phyloP scores from a whole-genome alignment of 2,329 filamentous ascomycete species.

The Trichoderma oligosporum region DNA sequence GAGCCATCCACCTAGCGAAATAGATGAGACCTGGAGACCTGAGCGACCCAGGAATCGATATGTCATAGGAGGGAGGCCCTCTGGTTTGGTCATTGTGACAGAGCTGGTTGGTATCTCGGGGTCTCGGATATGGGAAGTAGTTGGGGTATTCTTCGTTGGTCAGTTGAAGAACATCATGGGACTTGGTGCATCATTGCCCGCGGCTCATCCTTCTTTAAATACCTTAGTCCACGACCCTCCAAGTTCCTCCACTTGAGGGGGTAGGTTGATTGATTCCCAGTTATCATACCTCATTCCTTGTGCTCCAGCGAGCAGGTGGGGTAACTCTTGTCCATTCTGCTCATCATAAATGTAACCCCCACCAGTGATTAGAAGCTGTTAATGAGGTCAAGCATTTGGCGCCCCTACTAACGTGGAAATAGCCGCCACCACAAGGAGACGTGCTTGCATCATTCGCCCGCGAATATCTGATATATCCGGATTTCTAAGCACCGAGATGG shows the following conservation, averaged over 20 bases:
- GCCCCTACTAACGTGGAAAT: not conserved
- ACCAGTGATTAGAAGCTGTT: not conserved
- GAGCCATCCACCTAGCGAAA: constrained; percentile 68
- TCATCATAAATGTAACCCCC: not conserved
- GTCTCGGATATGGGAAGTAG: too few species aligned
- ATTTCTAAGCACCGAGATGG: constrained; percentile 13
- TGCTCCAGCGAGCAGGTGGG: not conserved
- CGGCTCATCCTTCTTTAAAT: not conserved
- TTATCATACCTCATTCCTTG: not conserved
- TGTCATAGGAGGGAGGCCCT: constrained; percentile 54
- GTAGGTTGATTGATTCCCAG: not conserved
- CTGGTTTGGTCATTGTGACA: constrained; percentile 38
- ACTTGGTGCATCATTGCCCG: not conserved
- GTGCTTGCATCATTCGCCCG: not conserved
- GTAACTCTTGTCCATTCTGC: not conserved
- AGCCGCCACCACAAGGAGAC: not conserved
- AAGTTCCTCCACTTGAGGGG: not conserved
- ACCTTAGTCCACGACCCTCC: not conserved
- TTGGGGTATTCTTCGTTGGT: not conserved
- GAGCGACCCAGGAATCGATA: constrained; percentile 69
- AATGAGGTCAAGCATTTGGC: not conserved
- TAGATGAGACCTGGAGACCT: constrained; percentile 69
- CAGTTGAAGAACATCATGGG: not conserved
- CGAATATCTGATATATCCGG: constrained; percentile 12
- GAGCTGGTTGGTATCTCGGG: not conserved